These are phyloP conservation scores for Mycena pura DNA, from an alignment of 768 basidiomycete species.

Conservation along the genomic window DNA sequence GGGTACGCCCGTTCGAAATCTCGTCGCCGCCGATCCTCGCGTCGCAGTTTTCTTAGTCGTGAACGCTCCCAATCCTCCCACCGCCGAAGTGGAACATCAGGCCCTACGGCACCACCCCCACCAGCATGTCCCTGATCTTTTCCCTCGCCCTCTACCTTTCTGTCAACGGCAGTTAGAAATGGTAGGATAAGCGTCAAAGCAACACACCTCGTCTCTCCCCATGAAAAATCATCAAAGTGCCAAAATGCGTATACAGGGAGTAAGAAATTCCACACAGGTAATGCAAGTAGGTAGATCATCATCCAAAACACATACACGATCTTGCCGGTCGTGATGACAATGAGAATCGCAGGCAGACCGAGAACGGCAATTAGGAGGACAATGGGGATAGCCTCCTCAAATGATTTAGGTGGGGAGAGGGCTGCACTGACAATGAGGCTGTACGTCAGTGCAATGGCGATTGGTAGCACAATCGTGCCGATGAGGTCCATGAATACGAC, in stretches of 20 bases:
- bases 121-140: slow-evolving; percentile 83
- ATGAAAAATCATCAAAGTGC: slow-evolving; percentile 99
- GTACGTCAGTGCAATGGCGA: slow-evolving; percentile 92
- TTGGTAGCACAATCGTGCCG: slow-evolving; percentile 90
- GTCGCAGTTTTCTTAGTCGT: slow-evolving; percentile 85
- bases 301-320: slow-evolving; percentile 98
- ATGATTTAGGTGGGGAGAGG: slow-evolving; percentile 79
- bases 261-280: slow-evolving; percentile 96
- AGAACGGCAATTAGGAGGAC: slow-evolving; percentile 89
- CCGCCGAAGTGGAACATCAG: slow-evolving; percentile 87
- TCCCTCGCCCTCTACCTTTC: slow-evolving; percentile 93
- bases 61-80: slow-evolving; percentile 99
- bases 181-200: background rate
- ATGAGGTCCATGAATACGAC: slow-evolving; percentile 97
- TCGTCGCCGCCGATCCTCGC: slow-evolving; percentile 81
- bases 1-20: slow-evolving; percentile 85
- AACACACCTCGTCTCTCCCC: slow-evolving; percentile 95
- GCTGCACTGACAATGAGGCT: slow-evolving; percentile 84
- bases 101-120: slow-evolving; percentile 55
- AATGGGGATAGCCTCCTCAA: slow-evolving; percentile 93
- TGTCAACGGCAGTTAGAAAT: slow-evolving; percentile 40
- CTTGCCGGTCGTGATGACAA: slow-evolving; percentile 93
- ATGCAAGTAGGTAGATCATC: slow-evolving; percentile 89
- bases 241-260: slow-evolving; percentile 96
- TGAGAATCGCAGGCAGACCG: slow-evolving; percentile 91